Evolutionary conservation across 768 basidiomycete species (phyloP).

Genomic region (Cytidiella melzeri): DNA sequence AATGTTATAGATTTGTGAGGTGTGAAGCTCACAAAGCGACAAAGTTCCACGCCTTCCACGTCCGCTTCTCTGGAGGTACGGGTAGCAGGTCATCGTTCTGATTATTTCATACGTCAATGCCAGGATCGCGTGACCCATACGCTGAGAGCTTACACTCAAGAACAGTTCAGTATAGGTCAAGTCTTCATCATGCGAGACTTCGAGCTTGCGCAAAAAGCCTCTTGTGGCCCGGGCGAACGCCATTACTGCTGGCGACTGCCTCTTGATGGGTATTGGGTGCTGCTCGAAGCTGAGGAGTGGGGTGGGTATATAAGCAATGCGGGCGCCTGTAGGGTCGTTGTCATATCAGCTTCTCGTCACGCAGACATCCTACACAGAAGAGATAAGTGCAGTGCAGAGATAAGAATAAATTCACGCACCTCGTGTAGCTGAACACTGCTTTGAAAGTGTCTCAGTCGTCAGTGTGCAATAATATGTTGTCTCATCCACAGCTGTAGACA

Average conservation of each 20-base stretch:
- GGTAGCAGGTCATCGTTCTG: slow-evolving; percentile 71
- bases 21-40: slow-evolving; percentile 47
- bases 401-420: background rate
- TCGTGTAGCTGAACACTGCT: too few relatives aligned
- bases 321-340: background rate
- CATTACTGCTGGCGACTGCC: background rate
- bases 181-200: slow-evolving; percentile 48
- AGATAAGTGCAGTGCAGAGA: background rate
- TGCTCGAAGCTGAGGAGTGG: background rate
- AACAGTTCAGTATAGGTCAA: slow-evolving; percentile 51
- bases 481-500: too few relatives aligned
- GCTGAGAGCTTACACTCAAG: slow-evolving; percentile 39
- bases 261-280: too few relatives aligned
- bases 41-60: slow-evolving; percentile 64
- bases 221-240: slow-evolving; percentile 4
- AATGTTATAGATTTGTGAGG: background rate
- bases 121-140: slow-evolving; percentile 1
- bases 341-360: background rate
- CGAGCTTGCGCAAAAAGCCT: slow-evolving; percentile 30
- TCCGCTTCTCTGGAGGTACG: slow-evolving; percentile 55
- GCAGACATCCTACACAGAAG: background rate
- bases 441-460: too few relatives aligned
- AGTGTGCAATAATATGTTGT: too few relatives aligned
- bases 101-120: slow-evolving; percentile 3
- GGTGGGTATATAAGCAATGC: background rate